Base-by-base conservation (phyloP, 2,329 filamentous ascomycete species). In the Alternaria novae-zelandiae region DNA sequence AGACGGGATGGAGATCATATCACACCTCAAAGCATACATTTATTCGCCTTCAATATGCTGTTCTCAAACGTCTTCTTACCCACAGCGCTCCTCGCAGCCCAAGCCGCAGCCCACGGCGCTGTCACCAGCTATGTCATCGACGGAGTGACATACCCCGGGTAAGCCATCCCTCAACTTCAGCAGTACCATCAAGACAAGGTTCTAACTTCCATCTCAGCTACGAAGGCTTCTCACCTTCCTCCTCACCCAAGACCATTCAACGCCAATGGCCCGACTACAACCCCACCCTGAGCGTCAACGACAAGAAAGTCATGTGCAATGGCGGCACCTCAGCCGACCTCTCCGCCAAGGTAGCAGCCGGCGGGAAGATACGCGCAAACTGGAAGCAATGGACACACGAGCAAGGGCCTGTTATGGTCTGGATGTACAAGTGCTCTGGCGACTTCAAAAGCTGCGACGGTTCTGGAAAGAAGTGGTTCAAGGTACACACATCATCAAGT, bases 371-470 rank as follows among this genome's bases (percentile, higher is more conserved):
- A 60, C 84, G 83, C 6, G 86, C 86, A 11, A 78, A 83, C 70
- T 88, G 86, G 85, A 72, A 78, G 47, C 86, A 88, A 73, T 88
- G 86, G 86, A 88, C 86, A 0, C 86, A 88, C 72, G 77, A 82
- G 59, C 86, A 88, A 70, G 86, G 86, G 1, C 86, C 86, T 15
- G 84, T 88, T 44, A 86, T 88, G 82, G 86, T 88, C 3, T 88
- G 85, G 80, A 74, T 82, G 73, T 81, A 81, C 60, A 83, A 85
- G 64, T 88, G 86, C 74, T 79, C 81, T 7, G 70, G 74, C 36
- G 82, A 80, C 54, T 86, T 86, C 74, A 76, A 75, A 12, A 74
- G 80, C 36, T 87, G 85, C 71, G 82, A 86, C 63, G 86, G 86
- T 41, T 83, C 83, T 53, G 82, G 83, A 28, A 81, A 83, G 69